These are phyloP conservation scores for Fusarium napiforme DNA, from an alignment of 2,329 filamentous ascomycete genomes.

Conservation along the genomic window DNA sequence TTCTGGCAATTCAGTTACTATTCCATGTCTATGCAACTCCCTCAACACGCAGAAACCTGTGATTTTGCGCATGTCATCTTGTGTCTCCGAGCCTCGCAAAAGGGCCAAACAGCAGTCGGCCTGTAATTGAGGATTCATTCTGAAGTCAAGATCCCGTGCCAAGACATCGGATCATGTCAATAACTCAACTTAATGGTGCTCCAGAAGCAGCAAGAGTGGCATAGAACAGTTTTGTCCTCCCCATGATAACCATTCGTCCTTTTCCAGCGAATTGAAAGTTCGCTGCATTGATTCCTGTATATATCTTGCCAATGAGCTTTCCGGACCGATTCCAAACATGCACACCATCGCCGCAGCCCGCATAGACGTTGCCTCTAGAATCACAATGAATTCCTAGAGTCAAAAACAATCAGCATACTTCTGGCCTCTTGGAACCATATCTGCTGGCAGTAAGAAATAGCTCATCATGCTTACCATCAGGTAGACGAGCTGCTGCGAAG, in stretches of 20 bases:
- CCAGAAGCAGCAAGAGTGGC: constrained; percentile 41
- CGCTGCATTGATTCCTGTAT: constrained; percentile 56
- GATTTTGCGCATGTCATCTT: neutral
- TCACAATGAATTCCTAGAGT: constrained; percentile 64
- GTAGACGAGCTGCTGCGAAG: constrained; percentile 62
- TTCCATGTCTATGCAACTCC: neutral
- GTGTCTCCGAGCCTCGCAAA: too few relatives aligned
- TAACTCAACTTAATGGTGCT: constrained; percentile 10
- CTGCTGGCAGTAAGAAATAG: neutral
- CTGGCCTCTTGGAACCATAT: rapidly evolving
- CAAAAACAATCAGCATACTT: neutral
- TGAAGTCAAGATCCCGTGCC: neutral
- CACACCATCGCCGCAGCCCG: constrained; percentile 60
- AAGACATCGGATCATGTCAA: neutral
- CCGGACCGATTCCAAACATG: constrained; percentile 60
- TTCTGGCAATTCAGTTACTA: neutral
- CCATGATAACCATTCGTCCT: constrained; percentile 51
- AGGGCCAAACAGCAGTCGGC: neutral
- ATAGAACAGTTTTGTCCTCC: constrained; percentile 51
- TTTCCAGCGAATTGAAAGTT: constrained; percentile 59
- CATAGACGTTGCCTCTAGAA: constrained; percentile 65
- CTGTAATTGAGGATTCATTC: too few relatives aligned
- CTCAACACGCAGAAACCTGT: neutral
- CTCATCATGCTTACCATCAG: constrained; percentile 61
- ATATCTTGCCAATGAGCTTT: constrained; percentile 66